A percentile compares a stretch with the other conserved stretches of the same genome.
These are phyloP conservation scores for Botryotinia globosa DNA, from an alignment of 2,329 filamentous ascomycete genomes.

Conservation along the genomic window DNA sequence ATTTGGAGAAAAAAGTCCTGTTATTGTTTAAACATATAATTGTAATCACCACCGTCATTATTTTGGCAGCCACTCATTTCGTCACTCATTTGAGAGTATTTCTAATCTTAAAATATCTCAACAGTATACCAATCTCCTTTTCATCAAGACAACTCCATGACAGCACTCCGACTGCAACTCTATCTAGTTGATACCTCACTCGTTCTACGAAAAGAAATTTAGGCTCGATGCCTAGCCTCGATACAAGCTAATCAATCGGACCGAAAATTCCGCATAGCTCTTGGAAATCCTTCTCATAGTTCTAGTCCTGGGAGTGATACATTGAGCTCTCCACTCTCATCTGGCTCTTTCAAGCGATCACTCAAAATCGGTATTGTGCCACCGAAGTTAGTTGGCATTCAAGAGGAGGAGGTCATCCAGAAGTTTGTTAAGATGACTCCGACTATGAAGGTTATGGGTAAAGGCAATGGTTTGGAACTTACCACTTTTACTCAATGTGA, in stretches of 20 bases:
- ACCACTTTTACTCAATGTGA: slow-evolving; percentile 6
- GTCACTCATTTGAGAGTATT: background rate
- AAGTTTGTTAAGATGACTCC: background rate
- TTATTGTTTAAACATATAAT: background rate
- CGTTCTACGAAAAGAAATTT: background rate
- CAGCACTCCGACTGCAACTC: background rate
- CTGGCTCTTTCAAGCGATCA: background rate
- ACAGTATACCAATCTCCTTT: background rate
- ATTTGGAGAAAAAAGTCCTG: accelerated
- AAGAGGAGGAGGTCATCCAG: slow-evolving; percentile 3
- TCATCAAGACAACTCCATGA: background rate
- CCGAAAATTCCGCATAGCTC: background rate
- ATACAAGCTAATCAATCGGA: background rate
- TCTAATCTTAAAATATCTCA: background rate
- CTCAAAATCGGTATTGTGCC: background rate
- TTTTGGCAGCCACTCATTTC: slow-evolving; percentile 5
- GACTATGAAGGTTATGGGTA: background rate
- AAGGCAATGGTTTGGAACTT: background rate
- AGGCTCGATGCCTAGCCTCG: background rate
- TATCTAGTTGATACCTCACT: no score
- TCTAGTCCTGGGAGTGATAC: background rate
- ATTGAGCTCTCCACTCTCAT: background rate
- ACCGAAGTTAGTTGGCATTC: background rate
- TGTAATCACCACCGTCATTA: background rate
- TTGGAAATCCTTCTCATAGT: background rate